Evolutionary conservation across 768 basidiomycete genomes (phyloP).

Genomic region (Leccinum aurantiacum): DNA sequence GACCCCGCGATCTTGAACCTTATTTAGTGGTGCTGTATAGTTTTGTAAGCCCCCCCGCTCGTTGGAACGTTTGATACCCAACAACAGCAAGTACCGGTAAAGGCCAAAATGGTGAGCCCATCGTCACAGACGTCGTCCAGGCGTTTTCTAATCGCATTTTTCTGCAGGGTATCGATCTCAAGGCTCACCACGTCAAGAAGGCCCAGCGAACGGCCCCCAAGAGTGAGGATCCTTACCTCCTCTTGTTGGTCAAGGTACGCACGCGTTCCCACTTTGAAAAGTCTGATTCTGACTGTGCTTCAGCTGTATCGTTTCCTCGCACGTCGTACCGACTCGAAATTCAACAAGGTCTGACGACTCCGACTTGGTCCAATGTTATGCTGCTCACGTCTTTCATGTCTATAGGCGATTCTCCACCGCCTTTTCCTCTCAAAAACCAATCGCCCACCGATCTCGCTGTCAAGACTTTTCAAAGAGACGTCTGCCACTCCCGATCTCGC

Average conservation of each 20-base stretch:
- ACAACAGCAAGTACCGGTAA: constrained; percentile 54
- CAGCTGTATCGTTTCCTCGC: constrained; percentile 99
- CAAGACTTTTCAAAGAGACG: constrained; percentile 86
- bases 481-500: constrained; percentile 58
- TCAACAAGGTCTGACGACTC: constrained; percentile 76
- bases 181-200: constrained; percentile 98
- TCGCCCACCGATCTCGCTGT: constrained; percentile 94
- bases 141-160: constrained; percentile 12
- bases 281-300: constrained; percentile 7
- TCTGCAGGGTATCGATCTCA: constrained; percentile 90
- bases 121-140: constrained; percentile 35
- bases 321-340: constrained; percentile 90
- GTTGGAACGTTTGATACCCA: constrained; percentile 20
- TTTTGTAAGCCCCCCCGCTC: constrained; percentile 60
- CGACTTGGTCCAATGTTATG: neutral
- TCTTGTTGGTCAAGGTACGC: constrained; percentile 93
- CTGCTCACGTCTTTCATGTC: constrained; percentile 20
- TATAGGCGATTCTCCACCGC: constrained; percentile 87
- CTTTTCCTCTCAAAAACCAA: constrained; percentile 98
- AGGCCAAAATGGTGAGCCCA: constrained; percentile 82
- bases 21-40: constrained; percentile 54
- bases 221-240: constrained; percentile 99
- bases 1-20: constrained; percentile 35
- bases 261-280: constrained; percentile 11
- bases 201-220: constrained; percentile 90